Percentiles rank a stretch among this genome's conserved stretches.
Conservation (phyloP, 768 basidiomycete genomes). For the Auricularia sp. region DNA sequence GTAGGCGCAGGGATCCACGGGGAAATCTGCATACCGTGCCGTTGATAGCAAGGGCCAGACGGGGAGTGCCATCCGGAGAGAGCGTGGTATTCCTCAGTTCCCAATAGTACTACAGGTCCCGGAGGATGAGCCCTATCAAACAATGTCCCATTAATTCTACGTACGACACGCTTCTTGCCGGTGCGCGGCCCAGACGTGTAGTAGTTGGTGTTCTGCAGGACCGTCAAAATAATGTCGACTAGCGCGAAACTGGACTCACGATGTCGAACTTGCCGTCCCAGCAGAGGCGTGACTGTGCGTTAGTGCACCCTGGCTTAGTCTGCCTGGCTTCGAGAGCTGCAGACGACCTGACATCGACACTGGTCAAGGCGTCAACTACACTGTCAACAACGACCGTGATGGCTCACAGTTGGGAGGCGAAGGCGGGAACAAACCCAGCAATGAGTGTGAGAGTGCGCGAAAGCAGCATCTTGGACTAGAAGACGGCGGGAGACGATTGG, state of each 20-base stretch:
- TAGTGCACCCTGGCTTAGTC: not conserved
- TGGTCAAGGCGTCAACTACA: too few species aligned
- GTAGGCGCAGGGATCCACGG: too few species aligned
- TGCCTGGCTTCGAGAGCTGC: too few species aligned
- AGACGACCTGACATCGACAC: too few species aligned
- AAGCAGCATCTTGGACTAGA: too few species aligned
- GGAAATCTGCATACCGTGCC: not conserved
- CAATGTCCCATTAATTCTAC: not conserved
- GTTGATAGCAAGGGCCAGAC: not conserved
- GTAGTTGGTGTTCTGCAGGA: not conserved
- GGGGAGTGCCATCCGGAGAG: not conserved
- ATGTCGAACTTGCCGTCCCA: conserved; percentile 1
- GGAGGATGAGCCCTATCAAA: not conserved
- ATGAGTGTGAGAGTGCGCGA: too few species aligned
- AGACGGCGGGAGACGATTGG: too few species aligned
- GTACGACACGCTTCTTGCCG: not conserved
- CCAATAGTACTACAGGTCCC: not conserved
- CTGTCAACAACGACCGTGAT: too few species aligned
- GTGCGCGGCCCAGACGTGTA: not conserved
- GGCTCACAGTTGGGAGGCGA: too few species aligned
- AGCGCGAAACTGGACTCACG: not conserved
- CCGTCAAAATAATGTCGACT: not conserved
- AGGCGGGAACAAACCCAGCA: too few species aligned
- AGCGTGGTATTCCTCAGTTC: not conserved
- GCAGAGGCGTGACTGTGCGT: not conserved